Percentiles rank a stretch among this genome's conserved stretches.
These are phyloP conservation scores for Nematocida minor DNA, from an alignment of 371 early-diverging fungal genomes.

Conservation along the genomic window DNA sequence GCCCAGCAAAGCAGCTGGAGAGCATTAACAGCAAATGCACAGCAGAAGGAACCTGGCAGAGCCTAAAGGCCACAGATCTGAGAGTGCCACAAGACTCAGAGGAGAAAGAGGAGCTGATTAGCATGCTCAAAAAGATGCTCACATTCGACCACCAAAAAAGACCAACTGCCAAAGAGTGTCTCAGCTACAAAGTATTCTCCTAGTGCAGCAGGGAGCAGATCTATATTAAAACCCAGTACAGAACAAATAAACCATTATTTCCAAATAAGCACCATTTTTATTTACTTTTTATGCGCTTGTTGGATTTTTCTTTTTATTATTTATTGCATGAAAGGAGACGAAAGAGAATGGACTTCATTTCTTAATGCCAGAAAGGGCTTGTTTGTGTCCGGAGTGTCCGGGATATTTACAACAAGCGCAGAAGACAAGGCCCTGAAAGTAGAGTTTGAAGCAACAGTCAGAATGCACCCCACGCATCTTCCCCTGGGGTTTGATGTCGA, in stretches of 20 bases:
- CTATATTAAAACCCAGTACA: too few species aligned
- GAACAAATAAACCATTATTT: not conserved
- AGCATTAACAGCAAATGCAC: not conserved
- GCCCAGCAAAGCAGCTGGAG: slow-evolving; percentile 55
- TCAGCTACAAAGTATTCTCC: slow-evolving; percentile 80
- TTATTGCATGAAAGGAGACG: slow-evolving; percentile 36
- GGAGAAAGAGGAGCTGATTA: slow-evolving; percentile 72
- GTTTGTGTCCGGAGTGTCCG: slow-evolving; percentile 46
- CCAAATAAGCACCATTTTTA: not conserved
- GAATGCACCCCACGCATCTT: slow-evolving; percentile 47
- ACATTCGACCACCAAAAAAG: slow-evolving; percentile 90
- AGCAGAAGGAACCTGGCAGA: slow-evolving; percentile 29
- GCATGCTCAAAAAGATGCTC: slow-evolving; percentile 81
- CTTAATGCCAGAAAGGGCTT: slow-evolving; percentile 29
- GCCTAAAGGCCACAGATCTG: not conserved
- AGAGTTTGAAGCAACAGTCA: slow-evolving; percentile 37
- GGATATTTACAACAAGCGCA: slow-evolving; percentile 37
- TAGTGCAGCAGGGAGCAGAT: not conserved
- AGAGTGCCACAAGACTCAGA: not conserved
- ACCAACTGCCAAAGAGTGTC: slow-evolving; percentile 83
- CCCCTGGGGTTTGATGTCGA: slow-evolving; percentile 48
- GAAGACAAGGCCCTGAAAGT: slow-evolving; percentile 44
- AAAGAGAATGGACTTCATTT: slow-evolving; percentile 47
- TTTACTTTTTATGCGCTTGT: not conserved
- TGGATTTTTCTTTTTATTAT: slow-evolving; percentile 28